Base-by-base conservation (phyloP, 2,329 filamentous ascomycete species). In the Epichloe elymi region DNA sequence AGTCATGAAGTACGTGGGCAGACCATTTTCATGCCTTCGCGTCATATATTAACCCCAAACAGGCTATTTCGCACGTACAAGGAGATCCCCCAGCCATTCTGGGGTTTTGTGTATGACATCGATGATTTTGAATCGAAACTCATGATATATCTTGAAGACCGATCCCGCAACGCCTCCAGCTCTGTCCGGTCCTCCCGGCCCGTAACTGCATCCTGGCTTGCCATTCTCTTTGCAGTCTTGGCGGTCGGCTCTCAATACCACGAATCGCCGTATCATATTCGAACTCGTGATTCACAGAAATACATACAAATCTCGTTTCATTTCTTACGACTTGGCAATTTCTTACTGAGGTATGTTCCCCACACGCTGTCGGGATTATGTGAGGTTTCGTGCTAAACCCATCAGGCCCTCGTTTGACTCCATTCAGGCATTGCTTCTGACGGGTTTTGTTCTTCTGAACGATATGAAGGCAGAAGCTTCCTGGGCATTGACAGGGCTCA, bases 401-500 rank as follows among this genome's bases (percentile, higher is more conserved):
- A 50, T 46, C 50, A 78, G 76, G 35, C 80, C 80, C 2, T 83
- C 81, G 0, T 73, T 83, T 39, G 80, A 84, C 60, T 82, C 79
- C 4, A 79, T 84, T 26, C 80, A 84, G 60, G 80, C 80, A 1
- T 65, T 84, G 40, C 67, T 84, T 1, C 71, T 84, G 42, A 79
- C 78, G 4, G 75, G 78, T 33, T 83, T 83, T 55, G 79, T 82
- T 2, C 67, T 84, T 2, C 67, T 83, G 26, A 84, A 84, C 56
- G 80, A 84, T 53, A 84, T 84, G 80, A 83, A 83, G 59, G 80
- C 80, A 1, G 80, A 84, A 58, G 80, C 79, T 0, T 83, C 80
- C 0, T 84, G 80, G 80, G 80, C 80, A 0, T 62, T 84, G 49
- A 73, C 82, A 48, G 80, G 80, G 0, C 71, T 83, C 43, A 82